Evolutionary conservation across 2,329 filamentous ascomycete species (phyloP).

Genomic region (Colletotrichum godetiae): DNA sequence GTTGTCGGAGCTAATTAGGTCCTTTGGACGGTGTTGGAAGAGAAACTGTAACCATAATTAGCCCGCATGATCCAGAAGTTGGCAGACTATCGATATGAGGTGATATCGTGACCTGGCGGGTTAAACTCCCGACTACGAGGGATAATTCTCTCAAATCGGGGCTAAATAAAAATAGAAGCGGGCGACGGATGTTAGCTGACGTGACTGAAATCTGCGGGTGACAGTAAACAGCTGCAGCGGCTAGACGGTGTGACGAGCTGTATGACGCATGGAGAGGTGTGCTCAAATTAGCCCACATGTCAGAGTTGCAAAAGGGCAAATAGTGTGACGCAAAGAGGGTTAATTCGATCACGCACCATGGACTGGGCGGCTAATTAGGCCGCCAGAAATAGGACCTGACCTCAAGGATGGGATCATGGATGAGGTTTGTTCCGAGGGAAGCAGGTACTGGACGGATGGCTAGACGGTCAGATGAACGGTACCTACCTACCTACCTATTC

Average conservation of each 20-base stretch:
- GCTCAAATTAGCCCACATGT: conserved; percentile 44
- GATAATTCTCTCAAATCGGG: conserved; percentile 37
- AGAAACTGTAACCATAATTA: conserved; percentile 22
- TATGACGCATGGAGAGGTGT: conserved; percentile 7
- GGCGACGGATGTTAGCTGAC: conserved; percentile 29
- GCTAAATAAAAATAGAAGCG: conserved; percentile 50
- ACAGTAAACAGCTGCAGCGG: conserved; percentile 35
- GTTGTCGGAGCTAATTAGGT: conserved; percentile 20
- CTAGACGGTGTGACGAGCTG: conserved; percentile 21
- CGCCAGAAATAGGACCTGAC: conserved; percentile 26
- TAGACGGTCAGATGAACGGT: conserved; percentile 18
- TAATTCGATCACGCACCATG: conserved; percentile 35
- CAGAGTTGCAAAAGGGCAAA: conserved; percentile 14
- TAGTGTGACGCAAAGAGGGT: conserved; percentile 20
- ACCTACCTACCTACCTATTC: neutral
- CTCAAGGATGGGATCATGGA: neutral
- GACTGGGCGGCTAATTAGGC: conserved; percentile 35
- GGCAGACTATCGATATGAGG: neutral
- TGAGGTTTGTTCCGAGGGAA: neutral
- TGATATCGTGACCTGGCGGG: conserved; percentile 13
- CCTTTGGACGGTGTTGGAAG: neutral
- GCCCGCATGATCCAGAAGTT: conserved; percentile 5
- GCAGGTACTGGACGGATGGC: neutral
- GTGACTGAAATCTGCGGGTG: conserved; percentile 31
- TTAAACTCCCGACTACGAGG: conserved; percentile 17